Evolutionary conservation across 192 early-diverging fungal species (phyloP), one percentile per base, ranked within the genome.

Genomic region (Funneliformis geosporum): DNA sequence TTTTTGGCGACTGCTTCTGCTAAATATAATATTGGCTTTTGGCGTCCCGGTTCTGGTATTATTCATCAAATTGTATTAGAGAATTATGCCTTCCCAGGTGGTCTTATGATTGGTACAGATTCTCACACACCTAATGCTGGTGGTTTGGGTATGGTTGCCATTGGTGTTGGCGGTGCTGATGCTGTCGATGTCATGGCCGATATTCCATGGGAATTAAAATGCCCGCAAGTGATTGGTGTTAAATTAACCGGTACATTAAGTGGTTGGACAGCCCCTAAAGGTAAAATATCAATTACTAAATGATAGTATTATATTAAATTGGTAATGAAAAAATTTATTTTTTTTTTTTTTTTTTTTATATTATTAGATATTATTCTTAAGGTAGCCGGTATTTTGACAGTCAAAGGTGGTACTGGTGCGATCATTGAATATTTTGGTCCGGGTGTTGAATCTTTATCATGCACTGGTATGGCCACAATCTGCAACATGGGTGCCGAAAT

Each of bases 401-500:
- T 99, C 84, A 94, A 96, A 89, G 97, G 97, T 77, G 97, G 95
- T 76, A 99, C 97, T 64, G 96, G 96, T 84, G 93, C 95, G 71
- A 97, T 99, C 71, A 92, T 99, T 79, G 97, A 99, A 87, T 99
- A 99, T 92, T 95, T 96, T 88, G 97, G 97, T 70, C 88, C 93
- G 6, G 97, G 97, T 87, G 94, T 96, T 66, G 94, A 97, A 75
- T 92, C 94, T 59, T 88, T 99, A 81, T 96, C 94, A 67, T 97
- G 96, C 85, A 99, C 97, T 75, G 97, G 96, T 81, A 97, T 99
- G 97, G 97, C 94, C 76, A 99, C 97, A 69, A 95, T 99, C 82
- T 99, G 97, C 88, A 99, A 99, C 90, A 97, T 99, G 97, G 97
- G 97, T 83, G 97, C 97, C 60, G 97, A 99, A 87, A 94, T 98